Base-by-base conservation (phyloP, 805 yeast species). In the Yamadazyma akitaensis region DNA sequence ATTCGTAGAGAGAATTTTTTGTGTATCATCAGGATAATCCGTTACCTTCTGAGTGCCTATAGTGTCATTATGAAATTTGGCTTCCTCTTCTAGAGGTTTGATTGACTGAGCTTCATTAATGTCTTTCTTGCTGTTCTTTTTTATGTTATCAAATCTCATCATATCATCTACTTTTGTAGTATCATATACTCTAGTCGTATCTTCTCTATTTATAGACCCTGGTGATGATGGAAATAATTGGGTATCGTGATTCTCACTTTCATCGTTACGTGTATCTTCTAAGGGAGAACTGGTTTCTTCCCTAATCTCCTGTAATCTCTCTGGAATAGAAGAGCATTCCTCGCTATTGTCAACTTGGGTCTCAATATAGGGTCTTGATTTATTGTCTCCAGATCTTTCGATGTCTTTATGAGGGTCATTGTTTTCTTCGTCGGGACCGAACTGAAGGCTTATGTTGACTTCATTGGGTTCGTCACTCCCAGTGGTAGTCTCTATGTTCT, bases 391-490 rank as follows among this genome's bases (percentile, higher is more conserved):
- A 18, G 25, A n/a, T 14, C 19, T 14, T 25, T 38, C 14, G 14
- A 16, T 30, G 14, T 38, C 17, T 7, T 38, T 38, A 16, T 24
- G 32, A 8, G 17, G 5, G 4, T 38, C 41, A 6, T 10, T 9
- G 7, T 13, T 25, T 10, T 30, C 13, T 25, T 38, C 25, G 32
- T 36, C 44, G 11, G 32, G 12, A 9, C 40, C 44, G 16, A 44
- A 40, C 17, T 35, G 39, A 18, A 40, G 26, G 33, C 44, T 40
- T 26, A 37, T 33, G 32, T 40, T 44, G 35, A 28, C 40, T 25
- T 40, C 44, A 16, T 40, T 41, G 21, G 45, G 40, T 10, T 37
- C 41, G 34, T 44, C 42, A 17, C 33, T 19, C 9, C 34, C 45
- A 5, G 34, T 12, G 5, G 33, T 11, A 24, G 28, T 36, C 30